These are phyloP conservation scores for Pestalotiopsis sp. DNA, from an alignment of 2,329 filamentous ascomycete species.

Conservation along the genomic window DNA sequence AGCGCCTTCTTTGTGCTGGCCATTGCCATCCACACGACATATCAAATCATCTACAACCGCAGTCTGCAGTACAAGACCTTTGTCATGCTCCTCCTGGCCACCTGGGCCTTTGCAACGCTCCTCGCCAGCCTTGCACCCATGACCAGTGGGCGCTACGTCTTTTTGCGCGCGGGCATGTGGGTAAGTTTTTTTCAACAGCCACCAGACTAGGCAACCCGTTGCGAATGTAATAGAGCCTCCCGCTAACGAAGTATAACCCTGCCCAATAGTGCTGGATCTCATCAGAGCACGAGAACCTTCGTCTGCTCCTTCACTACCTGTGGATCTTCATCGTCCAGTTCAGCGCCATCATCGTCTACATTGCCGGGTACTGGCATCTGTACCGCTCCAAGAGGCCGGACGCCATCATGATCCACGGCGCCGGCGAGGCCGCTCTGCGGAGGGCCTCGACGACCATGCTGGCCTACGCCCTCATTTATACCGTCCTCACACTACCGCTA, in stretches of 20 bases:
- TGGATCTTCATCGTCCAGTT: conserved; percentile 59
- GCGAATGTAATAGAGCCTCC: background rate
- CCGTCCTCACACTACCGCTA: conserved; percentile 52
- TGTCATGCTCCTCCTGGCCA: conserved; percentile 33
- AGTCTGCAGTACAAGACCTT: conserved; percentile 43
- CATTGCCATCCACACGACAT: conserved; percentile 57
- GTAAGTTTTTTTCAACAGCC: background rate
- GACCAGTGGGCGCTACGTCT: conserved; percentile 44
- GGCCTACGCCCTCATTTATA: conserved; percentile 52
- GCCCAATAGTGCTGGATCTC: conserved; percentile 54
- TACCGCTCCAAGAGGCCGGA: conserved; percentile 21
- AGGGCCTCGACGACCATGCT: conserved; percentile 53
- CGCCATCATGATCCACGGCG: conserved; percentile 17
- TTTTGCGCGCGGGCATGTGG: conserved; percentile 55
- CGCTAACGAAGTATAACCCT: background rate
- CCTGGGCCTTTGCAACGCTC: conserved; percentile 47
- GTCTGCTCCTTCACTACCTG: conserved; percentile 54
- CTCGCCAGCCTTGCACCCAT: conserved; percentile 47
- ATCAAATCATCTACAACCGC: conserved; percentile 48
- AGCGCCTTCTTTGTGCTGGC: conserved; percentile 56
- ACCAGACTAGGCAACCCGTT: background rate
- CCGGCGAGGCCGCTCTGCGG: conserved; percentile 22
- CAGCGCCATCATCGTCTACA: conserved; percentile 52
- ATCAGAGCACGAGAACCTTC: conserved; percentile 43
- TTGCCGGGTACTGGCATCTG: conserved; percentile 34